phyloP scores from a whole-genome alignment of 371 early-diverging fungal species.

The Dichotomocladium elegans region DNA sequence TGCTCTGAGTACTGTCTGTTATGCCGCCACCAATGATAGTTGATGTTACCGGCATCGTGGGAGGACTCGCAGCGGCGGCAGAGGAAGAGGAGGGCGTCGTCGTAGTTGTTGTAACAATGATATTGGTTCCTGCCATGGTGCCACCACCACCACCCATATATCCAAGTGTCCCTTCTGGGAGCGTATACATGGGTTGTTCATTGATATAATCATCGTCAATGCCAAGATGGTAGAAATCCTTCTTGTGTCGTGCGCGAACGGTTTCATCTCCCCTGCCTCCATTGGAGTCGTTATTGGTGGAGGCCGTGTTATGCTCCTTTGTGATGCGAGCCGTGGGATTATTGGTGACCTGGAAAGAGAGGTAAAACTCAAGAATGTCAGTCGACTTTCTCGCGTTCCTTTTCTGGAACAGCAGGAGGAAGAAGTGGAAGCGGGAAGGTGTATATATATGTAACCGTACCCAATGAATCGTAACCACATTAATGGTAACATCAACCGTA shows the following conservation, averaged over 20 bases:
- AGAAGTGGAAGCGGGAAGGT: no score
- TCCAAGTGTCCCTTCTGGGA: slow-evolving; percentile 4
- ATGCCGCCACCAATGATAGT: no score
- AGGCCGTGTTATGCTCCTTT: not conserved
- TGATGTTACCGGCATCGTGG: no score
- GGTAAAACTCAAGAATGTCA: not conserved
- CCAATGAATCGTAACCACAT: slow-evolving; percentile 55
- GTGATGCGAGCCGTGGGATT: not conserved
- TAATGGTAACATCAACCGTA: slow-evolving; percentile 55
- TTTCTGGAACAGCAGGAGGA: no score
- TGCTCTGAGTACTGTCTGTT: not conserved
- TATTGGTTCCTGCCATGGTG: not conserved
- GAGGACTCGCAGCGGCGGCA: no score
- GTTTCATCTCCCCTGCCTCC: not conserved
- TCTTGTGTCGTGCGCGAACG: not conserved
- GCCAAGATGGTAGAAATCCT: slow-evolving; percentile 4
- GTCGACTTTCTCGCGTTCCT: no score
- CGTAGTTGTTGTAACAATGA: not conserved
- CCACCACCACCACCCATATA: slow-evolving; percentile 1
- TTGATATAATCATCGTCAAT: slow-evolving; percentile 3
- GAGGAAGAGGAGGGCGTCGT: not conserved
- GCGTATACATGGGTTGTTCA: not conserved
- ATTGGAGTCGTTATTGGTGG: not conserved
- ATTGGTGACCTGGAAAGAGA: not conserved
- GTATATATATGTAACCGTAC: slow-evolving; percentile 13